phyloP scores from a whole-genome alignment of 805 yeast genomes.

The Candida boidinii region DNA sequence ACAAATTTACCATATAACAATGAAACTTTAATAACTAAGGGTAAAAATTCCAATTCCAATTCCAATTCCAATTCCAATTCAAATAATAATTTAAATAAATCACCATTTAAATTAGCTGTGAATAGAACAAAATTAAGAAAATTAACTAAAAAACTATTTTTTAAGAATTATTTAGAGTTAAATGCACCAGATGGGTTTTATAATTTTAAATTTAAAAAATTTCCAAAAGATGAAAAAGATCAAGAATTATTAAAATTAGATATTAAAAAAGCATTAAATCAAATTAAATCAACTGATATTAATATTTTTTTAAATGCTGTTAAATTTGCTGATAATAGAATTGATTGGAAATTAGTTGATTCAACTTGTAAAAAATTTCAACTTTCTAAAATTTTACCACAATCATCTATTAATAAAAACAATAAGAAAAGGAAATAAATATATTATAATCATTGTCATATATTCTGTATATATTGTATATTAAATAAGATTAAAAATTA shows the following conservation, averaged over 20 bases:
- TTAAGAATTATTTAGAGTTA: constrained; percentile 7
- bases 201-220: constrained; percentile 6
- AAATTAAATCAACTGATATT: constrained; percentile 8
- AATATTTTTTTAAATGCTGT: constrained; percentile 4
- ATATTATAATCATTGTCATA: too few relatives aligned
- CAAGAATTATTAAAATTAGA: constrained; percentile 6
- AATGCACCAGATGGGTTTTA: constrained; percentile 19
- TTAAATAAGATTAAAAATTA: too few relatives aligned
- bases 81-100: constrained; percentile 1
- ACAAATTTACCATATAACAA: not conserved
- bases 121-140: constrained; percentile 15
- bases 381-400: constrained; percentile 4
- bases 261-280: constrained; percentile 9
- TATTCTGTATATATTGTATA: too few relatives aligned
- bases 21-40: not conserved
- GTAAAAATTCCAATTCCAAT: too few relatives aligned
- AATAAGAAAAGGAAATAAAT: too few relatives aligned
- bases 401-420: not conserved
- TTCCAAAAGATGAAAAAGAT: constrained; percentile 10
- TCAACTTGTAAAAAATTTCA: constrained; percentile 3
- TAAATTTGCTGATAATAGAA: constrained; percentile 3
- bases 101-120: constrained; percentile 18
- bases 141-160: constrained; percentile 11
- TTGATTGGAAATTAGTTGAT: constrained; percentile 13
- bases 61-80: not conserved